These are phyloP conservation scores for Alternaria sp. DNA, from an alignment of 2,329 filamentous ascomycete genomes.

Conservation along the genomic window DNA sequence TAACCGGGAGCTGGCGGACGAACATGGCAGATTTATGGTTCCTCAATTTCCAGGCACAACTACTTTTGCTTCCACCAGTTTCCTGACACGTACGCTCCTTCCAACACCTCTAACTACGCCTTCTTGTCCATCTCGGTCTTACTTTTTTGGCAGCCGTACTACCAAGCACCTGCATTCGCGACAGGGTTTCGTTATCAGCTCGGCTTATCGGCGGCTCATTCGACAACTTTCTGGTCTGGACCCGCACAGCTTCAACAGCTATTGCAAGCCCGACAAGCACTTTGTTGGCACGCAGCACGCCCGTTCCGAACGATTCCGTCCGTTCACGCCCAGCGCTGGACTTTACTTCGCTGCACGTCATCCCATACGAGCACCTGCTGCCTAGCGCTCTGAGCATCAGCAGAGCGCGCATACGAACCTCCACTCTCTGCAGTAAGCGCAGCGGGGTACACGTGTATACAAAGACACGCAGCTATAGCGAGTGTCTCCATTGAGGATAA, in stretches of 20 bases:
- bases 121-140: neutral
- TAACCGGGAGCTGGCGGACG: conserved; percentile 31
- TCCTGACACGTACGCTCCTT: conserved; percentile 16
- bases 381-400: conserved; percentile 6
- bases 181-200: conserved; percentile 44
- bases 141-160: neutral
- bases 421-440: conserved; percentile 2
- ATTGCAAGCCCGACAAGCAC: neutral
- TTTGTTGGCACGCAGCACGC: neutral
- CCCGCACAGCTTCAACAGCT: conserved; percentile 16
- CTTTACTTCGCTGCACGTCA: neutral
- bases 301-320: neutral
- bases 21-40: conserved; percentile 24
- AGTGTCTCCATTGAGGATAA: neutral
- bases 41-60: conserved; percentile 17
- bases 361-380: conserved; percentile 5
- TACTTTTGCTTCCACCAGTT: conserved; percentile 1
- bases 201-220: conserved; percentile 41
- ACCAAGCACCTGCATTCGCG: conserved; percentile 1
- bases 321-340: neutral
- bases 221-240: conserved; percentile 32
- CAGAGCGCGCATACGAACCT: conserved; percentile 7
- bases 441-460: conserved; percentile 14
- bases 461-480: neutral
- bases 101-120: neutral